A percentile compares a stretch with the other conserved stretches of the same genome.
These are phyloP conservation scores for Pleurotus salmoneostramineus DNA, from an alignment of 768 basidiomycete genomes.

Conservation along the genomic window DNA sequence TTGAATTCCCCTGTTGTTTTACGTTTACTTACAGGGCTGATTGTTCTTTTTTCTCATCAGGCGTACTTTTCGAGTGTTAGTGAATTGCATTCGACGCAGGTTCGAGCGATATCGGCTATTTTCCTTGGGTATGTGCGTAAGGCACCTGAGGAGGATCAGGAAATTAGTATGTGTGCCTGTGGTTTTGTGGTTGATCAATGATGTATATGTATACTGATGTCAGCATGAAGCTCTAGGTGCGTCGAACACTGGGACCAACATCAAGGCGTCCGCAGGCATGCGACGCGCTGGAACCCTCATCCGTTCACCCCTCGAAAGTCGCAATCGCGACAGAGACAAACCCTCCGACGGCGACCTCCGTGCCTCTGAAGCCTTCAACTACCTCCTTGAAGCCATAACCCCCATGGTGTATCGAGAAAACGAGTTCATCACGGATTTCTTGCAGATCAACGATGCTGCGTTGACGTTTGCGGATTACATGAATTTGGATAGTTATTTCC, in stretches of 20 bases:
- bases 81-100: slow-evolving; percentile 76
- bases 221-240: slow-evolving; percentile 40
- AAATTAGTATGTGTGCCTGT: slow-evolving; percentile 50
- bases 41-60: slow-evolving; percentile 32
- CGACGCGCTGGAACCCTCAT: slow-evolving; percentile 83
- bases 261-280: slow-evolving; percentile 56
- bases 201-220: neutral
- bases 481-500: slow-evolving; percentile 91
- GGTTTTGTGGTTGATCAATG: neutral
- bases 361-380: slow-evolving; percentile 72
- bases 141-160: slow-evolving; percentile 65
- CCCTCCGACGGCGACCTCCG: slow-evolving; percentile 54
- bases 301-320: slow-evolving; percentile 67
- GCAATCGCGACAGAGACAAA: slow-evolving; percentile 56
- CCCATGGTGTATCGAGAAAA: slow-evolving; percentile 79
- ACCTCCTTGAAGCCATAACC: slow-evolving; percentile 72
- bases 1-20: slow-evolving; percentile 8
- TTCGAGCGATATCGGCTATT: slow-evolving; percentile 63
- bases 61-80: slow-evolving; percentile 88
- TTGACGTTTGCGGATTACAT: slow-evolving; percentile 96
- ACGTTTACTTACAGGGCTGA: too few relatives aligned
- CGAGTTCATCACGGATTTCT: slow-evolving; percentile 86
- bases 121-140: slow-evolving; percentile 63
- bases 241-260: slow-evolving; percentile 32
- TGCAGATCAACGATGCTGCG: slow-evolving; percentile 85